Conservation (phyloP, 257 asterid genomes). For the Ligustrum vulgare region DNA sequence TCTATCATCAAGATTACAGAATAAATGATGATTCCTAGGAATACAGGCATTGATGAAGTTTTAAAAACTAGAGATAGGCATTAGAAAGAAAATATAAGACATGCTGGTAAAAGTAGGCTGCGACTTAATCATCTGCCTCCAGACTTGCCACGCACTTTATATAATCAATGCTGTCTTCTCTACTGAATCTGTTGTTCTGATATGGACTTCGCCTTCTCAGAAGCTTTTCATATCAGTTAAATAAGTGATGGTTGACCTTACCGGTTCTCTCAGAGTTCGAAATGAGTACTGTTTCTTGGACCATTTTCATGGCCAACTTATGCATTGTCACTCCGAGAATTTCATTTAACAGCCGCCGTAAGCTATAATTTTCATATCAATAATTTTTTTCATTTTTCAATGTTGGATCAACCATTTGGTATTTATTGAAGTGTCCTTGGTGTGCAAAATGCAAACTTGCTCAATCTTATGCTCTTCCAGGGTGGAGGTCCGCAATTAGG, state of each 20-base stretch:
- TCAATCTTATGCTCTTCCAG: conserved; percentile 40
- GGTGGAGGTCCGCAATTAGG: conserved; percentile 68
- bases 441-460: conserved; percentile 17
- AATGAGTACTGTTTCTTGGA: background rate
- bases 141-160: background rate
- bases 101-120: background rate
- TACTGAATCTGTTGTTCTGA: background rate
- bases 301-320: background rate
- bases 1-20: background rate
- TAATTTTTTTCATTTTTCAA: background rate
- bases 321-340: background rate
- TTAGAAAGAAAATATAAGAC: background rate
- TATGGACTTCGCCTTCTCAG: background rate
- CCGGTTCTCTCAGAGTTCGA: background rate
- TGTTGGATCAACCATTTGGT: background rate
- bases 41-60: background rate
- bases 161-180: background rate
- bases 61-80: background rate
- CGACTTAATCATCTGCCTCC: background rate
- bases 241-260: background rate
- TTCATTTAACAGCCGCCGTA: background rate
- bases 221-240: background rate
- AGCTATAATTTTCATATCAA: background rate
- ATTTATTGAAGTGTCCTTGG: conserved; percentile 1
- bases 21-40: background rate